These are phyloP conservation scores for Bipolaris cookei DNA, from an alignment of 2,329 filamentous ascomycete genomes.

Conservation along the genomic window DNA sequence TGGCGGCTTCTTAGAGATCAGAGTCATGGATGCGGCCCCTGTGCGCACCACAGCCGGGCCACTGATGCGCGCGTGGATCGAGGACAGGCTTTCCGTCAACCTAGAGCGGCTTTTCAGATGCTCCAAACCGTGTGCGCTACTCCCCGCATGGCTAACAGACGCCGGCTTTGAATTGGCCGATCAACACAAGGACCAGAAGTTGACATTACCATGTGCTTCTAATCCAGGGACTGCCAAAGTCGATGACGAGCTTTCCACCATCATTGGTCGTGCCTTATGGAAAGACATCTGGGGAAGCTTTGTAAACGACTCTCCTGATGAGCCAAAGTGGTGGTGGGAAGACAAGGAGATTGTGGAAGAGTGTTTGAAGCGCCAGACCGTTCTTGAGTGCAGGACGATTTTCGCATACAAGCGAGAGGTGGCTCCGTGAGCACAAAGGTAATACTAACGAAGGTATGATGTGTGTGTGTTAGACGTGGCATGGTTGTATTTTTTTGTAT, in stretches of 20 bases:
- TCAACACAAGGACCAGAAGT: constrained; percentile 28
- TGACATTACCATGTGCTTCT: constrained; percentile 43
- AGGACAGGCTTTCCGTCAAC: constrained; percentile 65
- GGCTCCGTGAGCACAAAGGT: not conserved
- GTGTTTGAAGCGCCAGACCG: constrained; percentile 44
- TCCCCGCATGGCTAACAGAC: constrained; percentile 65
- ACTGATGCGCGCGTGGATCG: constrained; percentile 65
- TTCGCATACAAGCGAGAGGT: constrained; percentile 42
- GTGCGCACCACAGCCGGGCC: constrained; percentile 63
- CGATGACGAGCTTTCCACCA: constrained; percentile 41
- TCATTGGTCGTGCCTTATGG: constrained; percentile 48
- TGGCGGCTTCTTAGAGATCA: constrained; percentile 64
- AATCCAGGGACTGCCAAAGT: constrained; percentile 27
- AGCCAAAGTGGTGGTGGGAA: constrained; percentile 50
- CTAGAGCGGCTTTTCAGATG: constrained; percentile 66
- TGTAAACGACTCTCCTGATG: constrained; percentile 39
- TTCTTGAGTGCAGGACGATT: constrained; percentile 48
- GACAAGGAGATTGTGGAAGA: constrained; percentile 47
- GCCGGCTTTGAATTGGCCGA: constrained; percentile 54
- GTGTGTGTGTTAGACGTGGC: not conserved
- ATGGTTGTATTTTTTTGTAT: not conserved
- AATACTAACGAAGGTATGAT: not conserved
- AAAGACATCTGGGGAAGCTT: constrained; percentile 48
- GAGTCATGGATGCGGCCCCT: constrained; percentile 68
- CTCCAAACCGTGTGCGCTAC: constrained; percentile 63